Evolutionary conservation across 768 basidiomycete genomes (phyloP).

Genomic region (Amanita rimosa): DNA sequence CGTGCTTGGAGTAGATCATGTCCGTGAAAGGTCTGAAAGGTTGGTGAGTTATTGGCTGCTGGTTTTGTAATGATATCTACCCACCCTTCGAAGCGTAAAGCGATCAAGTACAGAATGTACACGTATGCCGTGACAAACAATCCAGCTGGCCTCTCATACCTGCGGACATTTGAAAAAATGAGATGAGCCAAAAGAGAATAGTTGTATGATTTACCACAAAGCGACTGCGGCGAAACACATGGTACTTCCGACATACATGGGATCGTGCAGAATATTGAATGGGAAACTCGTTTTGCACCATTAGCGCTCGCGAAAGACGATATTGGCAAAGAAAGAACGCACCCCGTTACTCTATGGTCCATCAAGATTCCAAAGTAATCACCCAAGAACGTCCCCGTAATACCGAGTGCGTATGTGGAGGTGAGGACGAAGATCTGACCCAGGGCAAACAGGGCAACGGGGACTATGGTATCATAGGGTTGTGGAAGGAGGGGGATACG

Average conservation of each 20-base stretch:
- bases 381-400: slow-evolving; percentile 88
- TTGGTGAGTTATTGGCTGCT: not conserved
- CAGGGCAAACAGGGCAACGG: slow-evolving; percentile 45
- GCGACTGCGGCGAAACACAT: slow-evolving; percentile 82
- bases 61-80: slow-evolving; percentile 16
- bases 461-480: slow-evolving; percentile 50
- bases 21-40: slow-evolving; percentile 58
- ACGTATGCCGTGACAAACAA: slow-evolving; percentile 73
- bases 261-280: slow-evolving; percentile 85
- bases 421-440: slow-evolving; percentile 84
- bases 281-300: slow-evolving; percentile 49
- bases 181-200: not conserved
- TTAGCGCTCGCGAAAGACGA: not conserved
- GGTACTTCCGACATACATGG: slow-evolving; percentile 96
- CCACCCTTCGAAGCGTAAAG: slow-evolving; percentile 84
- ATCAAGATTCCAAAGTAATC: slow-evolving; percentile 83
- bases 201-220: slow-evolving; percentile 54
- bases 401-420: slow-evolving; percentile 82
- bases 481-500: slow-evolving; percentile 49
- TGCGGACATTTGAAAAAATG: slow-evolving; percentile 15
- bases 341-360: slow-evolving; percentile 82
- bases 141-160: slow-evolving; percentile 83
- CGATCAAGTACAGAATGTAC: slow-evolving; percentile 74
- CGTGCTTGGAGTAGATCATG: slow-evolving; percentile 66
- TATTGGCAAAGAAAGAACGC: slow-evolving; percentile 4